Conservation (phyloP, 108 stramenopile species). For the Skeletonema menzelii region DNA sequence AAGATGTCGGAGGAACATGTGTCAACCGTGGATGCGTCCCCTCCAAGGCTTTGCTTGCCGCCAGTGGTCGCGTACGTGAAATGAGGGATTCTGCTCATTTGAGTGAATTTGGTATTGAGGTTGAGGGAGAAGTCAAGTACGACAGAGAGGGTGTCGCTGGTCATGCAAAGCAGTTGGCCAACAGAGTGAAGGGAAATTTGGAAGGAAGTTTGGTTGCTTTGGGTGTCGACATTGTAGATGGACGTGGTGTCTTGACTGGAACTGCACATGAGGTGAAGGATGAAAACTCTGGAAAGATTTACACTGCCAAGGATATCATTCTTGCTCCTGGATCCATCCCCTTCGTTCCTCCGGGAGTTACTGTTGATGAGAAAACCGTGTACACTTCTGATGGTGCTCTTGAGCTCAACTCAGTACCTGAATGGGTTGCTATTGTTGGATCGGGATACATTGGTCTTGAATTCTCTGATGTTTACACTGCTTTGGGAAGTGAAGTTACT, state of each 20-base stretch:
- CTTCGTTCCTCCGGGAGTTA: constrained; percentile 96
- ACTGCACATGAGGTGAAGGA: constrained; percentile 88
- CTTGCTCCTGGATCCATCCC: constrained; percentile 98
- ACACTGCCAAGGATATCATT: constrained; percentile 94
- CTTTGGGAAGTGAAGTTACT: constrained; percentile 95
- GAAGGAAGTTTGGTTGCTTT: constrained; percentile 85
- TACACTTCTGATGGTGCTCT: constrained; percentile 97
- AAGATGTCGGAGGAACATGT: constrained; percentile 97
- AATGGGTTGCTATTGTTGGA: constrained; percentile 98
- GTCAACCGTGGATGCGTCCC: constrained; percentile 99
- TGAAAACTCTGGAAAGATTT: constrained; percentile 84
- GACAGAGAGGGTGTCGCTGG: constrained; percentile 91
- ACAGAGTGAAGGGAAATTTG: constrained; percentile 90
- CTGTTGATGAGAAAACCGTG: constrained; percentile 96
- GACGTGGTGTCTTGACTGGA: constrained; percentile 79
- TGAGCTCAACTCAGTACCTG: constrained; percentile 88
- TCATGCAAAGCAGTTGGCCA: constrained; percentile 96
- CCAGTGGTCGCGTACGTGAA: constrained; percentile 93
- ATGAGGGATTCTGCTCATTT: constrained; percentile 85
- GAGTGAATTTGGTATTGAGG: constrained; percentile 84
- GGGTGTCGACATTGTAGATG: constrained; percentile 90
- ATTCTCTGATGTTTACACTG: constrained; percentile 98
- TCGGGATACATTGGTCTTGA: constrained; percentile 99
- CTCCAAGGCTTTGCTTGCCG: constrained; percentile 96
- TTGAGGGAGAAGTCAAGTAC: constrained; percentile 79